Evolutionary conservation across 768 basidiomycete species (phyloP), one percentile per base, ranked within the genome.

Genomic region (Tricholomella constricta): DNA sequence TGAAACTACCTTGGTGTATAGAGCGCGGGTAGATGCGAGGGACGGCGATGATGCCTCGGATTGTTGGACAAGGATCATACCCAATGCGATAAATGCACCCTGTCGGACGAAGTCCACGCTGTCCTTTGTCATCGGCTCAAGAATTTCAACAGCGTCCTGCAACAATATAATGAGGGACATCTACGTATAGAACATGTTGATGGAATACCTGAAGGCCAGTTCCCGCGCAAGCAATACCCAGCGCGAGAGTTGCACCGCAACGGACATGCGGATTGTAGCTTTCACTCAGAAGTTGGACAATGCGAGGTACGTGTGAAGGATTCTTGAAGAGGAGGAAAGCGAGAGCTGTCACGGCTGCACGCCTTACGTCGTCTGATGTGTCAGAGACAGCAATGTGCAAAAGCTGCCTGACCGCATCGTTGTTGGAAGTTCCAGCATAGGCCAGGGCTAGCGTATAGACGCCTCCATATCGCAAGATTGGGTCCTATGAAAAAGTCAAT

Each of bases 261-360:
- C 97, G 84, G 20, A 99, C 97, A 67, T 98, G 96, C 12, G 97
- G 97, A 66, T 98, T 99, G 72, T 99, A 99, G 63, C 94, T 96
- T 76, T 99, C 97, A 58, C 92, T 94, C 46, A 99, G 76, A 14
- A 99, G 81, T 67, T 99, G 97, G 6, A 99, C 97, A 54, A 98
- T 91, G 40, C 97, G 81, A 17, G 97, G 97, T 2, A 99, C 95
- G 75, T 98, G 95, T 11, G 84, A 82, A 11, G 97, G 95, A 68
- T 91, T 97, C 73, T 98, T 94, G 83, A 96, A 99, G 25, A 99
- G 81, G 51, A 99, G 77, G 77, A 99, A 98, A 0, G 97, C 94
- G 36, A 99, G 81, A 11, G 92, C 86, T 11, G 94, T 98, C 41
- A 99, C 97, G 32, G 97, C 97, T 6, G 97, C 96, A 53, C 97